Base-by-base conservation (phyloP, 352 stramenopile species). In the Blastocystis sp. region DNA sequence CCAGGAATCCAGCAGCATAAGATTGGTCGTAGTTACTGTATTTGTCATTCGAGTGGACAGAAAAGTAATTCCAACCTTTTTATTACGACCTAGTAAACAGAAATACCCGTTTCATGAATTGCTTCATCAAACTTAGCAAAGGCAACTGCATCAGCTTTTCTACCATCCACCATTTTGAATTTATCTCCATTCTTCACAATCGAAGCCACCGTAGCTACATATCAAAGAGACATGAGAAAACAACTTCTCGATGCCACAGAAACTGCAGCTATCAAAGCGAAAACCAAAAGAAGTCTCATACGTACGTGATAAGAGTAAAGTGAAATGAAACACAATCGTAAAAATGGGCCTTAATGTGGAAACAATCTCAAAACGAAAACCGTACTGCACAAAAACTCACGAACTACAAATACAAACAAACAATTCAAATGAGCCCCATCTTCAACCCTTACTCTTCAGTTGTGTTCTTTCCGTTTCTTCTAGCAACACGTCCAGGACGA, bases 1-100 rank as follows among this genome's bases (percentile, higher is more conserved):
- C 92, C 0, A 92, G 90, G 57, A 93, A 94, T 0, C 92, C 92
- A 2, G 92, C 92, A 11, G 92, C 78, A 44, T 89, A 89, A 3
- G 78, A 53, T 19, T 89, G 78, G 59, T 89, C 92, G 51, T 91
- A 93, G 89, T 93, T 91, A 57, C 91, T 90, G 53, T 92, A 87
- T 0, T 75, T 53, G 24, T 89, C 78, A 42, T 89, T 89, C 37
- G 78, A 79, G 42, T 56, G 60, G 30, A 89, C 69, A 11, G 78
- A 89, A 19, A 89, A 44, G 37, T 79, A 89, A 57, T 89, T 89
- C 78, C 78, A 89, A 42, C 78, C 78, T 89, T 53, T 3, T 1
- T 5, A 11, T n/a, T 30, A 37, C 19, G 13, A 7, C 17, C 5
- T 0, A 51, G 0, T n/a, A 6, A 22, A 15, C 7, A 88, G 7